Base-by-base conservation (phyloP, 2,329 filamentous ascomycete genomes). In the Pseudogymnoascus sp. region DNA sequence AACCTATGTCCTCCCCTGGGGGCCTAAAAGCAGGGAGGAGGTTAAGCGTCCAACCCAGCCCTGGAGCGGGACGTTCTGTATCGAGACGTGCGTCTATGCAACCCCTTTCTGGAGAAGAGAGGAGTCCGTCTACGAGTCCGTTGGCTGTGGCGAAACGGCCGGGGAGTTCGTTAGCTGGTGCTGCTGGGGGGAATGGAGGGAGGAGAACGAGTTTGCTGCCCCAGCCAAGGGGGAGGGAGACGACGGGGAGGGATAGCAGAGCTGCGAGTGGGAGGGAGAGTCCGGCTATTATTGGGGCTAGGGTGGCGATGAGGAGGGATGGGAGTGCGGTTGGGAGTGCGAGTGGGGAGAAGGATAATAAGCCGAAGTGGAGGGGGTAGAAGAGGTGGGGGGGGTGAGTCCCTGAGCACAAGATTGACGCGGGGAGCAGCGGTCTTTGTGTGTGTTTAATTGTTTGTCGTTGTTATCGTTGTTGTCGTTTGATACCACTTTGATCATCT, bases 1-100 rank as follows among this genome's bases (percentile, higher is more conserved):
- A 79, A 37, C 35, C 35, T 12, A 12, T 37, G 35, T 37, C 35
- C 35, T 40, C 37, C 5, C 37, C 37, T 5, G 37, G 37, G 1
- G 37, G 35, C 35, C 14, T 40, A 3, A 40, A 40, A 16, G 37
- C 37, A 2, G n/a, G 37, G 1, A 40, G n/a, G 6, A 5, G 37
- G n/a, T 8, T 40, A 16, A 2, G 1, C 14, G 37, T 40, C 0
- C 37, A 40, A 5, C 37, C 37, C 14, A 16, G 14, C 6, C 37
- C 37, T 7, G n/a, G n/a, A 3, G 35, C 35, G 1, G 14, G 12
- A 14, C 7, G 37, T 2, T n/a, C 37, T 1, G 14, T 40, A 14
- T 40, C 37, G 37, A 16, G 37, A 16, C 4, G 37, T 4, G 37
- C 37, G n/a, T n/a, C 11, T 16, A 40, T 40, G 37, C 37, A 40